Percentiles rank a stretch among this genome's conserved stretches.
Evolutionary conservation across 148 eudicot species (phyloP).

Genomic region (Talinum fruticosum): DNA sequence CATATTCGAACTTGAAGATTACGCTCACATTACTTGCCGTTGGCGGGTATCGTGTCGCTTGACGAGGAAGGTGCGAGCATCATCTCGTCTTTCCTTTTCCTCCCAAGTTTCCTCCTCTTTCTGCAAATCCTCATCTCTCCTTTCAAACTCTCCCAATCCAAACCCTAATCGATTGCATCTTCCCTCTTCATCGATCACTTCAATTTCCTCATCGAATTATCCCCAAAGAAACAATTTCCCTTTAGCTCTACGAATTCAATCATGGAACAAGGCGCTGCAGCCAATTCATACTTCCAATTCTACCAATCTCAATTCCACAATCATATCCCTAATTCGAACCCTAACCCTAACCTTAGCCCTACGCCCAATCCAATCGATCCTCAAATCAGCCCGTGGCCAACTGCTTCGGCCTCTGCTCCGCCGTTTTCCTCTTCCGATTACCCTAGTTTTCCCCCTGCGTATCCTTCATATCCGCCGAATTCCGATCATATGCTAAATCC

Average conservation of each 20-base stretch:
- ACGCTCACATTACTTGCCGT: conserved; percentile 6
- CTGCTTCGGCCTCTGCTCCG: conserved; percentile 64
- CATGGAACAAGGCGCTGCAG: conserved; percentile 37
- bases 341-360: conserved; percentile 43
- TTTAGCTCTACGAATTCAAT: background rate
- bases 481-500: conserved; percentile 36
- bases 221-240: no score
- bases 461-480: conserved; percentile 36
- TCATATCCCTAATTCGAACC: background rate
- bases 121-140: background rate
- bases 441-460: conserved; percentile 30
- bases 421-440: conserved; percentile 44
- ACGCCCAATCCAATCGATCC: conserved; percentile 38
- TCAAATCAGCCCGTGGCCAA: conserved; percentile 22
- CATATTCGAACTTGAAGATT: background rate
- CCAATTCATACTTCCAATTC: conserved; percentile 39
- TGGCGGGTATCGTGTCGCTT: conserved; percentile 36
- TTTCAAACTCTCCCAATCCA: background rate
- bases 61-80: background rate
- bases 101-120: background rate
- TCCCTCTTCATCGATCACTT: background rate
- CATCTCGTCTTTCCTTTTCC: conserved; percentile 6
- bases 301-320: conserved; percentile 36
- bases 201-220: conserved; percentile 8
- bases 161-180: background rate